Evolutionary conservation across 352 stramenopile genomes (phyloP).

Genomic region (Lagenidium sp.): DNA sequence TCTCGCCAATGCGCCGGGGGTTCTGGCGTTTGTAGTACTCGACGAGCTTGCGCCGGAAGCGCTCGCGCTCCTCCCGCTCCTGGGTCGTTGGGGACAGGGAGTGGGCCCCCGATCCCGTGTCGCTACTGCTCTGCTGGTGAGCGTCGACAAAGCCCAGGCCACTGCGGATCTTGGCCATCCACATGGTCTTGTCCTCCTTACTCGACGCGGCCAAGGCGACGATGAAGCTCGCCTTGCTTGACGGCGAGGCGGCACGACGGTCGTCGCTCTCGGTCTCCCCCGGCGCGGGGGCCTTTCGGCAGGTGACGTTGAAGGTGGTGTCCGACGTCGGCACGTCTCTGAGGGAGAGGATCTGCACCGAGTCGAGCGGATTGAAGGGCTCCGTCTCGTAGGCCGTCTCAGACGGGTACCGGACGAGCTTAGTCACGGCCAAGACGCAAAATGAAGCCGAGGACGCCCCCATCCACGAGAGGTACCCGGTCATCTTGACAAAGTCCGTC

Average conservation of each 20-base stretch:
- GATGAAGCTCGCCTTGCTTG: background rate
- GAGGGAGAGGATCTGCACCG: conserved; percentile 31
- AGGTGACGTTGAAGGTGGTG: conserved; percentile 3
- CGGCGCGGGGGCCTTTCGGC: background rate
- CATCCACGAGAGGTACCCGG: conserved; percentile 28
- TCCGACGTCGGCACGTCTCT: background rate
- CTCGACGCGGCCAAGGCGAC: conserved; percentile 28
- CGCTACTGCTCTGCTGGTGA: background rate
- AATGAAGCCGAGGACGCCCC: conserved; percentile 8
- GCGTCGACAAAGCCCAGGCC: conserved; percentile 21
- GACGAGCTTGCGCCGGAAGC: conserved; percentile 40
- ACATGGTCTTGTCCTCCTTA: conserved; percentile 34
- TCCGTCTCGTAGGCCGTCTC: conserved; percentile 30
- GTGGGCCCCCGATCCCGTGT: background rate
- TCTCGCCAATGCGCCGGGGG: conserved; percentile 78
- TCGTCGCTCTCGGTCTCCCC: background rate
- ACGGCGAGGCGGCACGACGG: background rate
- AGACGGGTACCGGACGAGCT: conserved; percentile 35
- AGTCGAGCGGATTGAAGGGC: conserved; percentile 20
- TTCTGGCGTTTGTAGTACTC: conserved; percentile 90
- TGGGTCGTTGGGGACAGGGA: too few species aligned
- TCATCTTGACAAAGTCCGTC: conserved; percentile 31
- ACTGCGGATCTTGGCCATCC: conserved; percentile 47
- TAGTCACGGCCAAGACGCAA: conserved; percentile 41
- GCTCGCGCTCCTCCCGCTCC: background rate